Conservation (phyloP, 1,284 basidiomycete species). For the Neolentinus lepideus region DNA sequence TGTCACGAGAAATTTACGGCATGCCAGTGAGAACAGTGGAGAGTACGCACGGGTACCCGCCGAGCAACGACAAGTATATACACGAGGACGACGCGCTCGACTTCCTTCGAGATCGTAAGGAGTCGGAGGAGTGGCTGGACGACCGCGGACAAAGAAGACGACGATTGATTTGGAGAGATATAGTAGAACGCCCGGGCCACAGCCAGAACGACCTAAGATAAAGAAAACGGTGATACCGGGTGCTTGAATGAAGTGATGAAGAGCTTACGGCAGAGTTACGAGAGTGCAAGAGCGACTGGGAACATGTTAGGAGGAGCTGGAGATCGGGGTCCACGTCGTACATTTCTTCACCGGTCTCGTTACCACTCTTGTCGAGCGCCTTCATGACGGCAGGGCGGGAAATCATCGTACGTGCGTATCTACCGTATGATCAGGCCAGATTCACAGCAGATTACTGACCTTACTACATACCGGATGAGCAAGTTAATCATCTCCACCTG, state of each 20-base stretch:
- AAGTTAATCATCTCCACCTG: conserved; percentile 80
- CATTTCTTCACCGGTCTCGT: conserved; percentile 20
- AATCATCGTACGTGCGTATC: conserved; percentile 82
- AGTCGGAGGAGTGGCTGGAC: conserved; percentile 66
- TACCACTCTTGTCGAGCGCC: conserved; percentile 14
- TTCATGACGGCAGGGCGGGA: conserved; percentile 49
- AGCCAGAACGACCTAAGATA: conserved; percentile 64
- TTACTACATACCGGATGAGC: conserved; percentile 44
- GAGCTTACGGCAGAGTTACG: conserved; percentile 74
- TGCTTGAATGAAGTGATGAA: background rate
- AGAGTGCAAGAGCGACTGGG: conserved; percentile 76
- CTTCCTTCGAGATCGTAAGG: conserved; percentile 54
- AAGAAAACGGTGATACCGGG: conserved; percentile 1
- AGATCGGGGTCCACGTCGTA: conserved; percentile 70
- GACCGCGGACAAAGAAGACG: conserved; percentile 43
- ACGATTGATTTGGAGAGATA: conserved; percentile 40
- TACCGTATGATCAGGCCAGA: background rate
- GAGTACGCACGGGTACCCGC: conserved; percentile 48
- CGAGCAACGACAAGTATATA: conserved; percentile 63
- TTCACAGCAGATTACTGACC: background rate
- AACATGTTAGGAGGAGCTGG: conserved; percentile 65
- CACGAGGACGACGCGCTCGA: conserved; percentile 66
- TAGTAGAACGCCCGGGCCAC: conserved; percentile 71
- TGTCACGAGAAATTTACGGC: conserved; percentile 1
- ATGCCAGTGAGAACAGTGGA: conserved; percentile 2